These are phyloP conservation scores for Tilletia indica DNA, from an alignment of 1,284 basidiomycete species.

Conservation along the genomic window DNA sequence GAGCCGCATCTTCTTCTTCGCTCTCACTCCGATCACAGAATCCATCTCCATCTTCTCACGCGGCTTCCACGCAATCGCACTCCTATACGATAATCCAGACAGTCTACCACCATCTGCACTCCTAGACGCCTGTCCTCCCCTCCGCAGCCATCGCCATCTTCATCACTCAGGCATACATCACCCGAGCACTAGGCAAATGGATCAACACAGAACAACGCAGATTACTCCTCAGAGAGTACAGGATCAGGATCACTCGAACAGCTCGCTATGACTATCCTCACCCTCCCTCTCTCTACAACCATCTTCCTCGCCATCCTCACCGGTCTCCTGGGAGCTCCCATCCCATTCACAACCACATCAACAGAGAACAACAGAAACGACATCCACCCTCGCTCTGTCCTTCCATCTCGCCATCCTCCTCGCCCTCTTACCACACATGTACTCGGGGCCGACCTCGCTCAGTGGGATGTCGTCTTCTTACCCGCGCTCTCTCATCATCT, in stretches of 20 bases:
- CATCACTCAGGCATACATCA: constrained; percentile 13
- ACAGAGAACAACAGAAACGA: not conserved
- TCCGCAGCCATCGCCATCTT: constrained; percentile 3
- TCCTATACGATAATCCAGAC: not conserved
- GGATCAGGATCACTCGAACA: not conserved
- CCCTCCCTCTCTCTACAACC: not conserved
- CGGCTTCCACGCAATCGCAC: not conserved
- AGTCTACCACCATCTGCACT: not conserved
- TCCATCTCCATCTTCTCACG: not conserved
- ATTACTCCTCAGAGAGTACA: not conserved
- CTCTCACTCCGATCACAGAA: not conserved
- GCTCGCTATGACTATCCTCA: constrained; percentile 3
- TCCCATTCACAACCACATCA: not conserved
- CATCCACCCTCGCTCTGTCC: not conserved
- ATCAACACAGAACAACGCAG: not conserved
- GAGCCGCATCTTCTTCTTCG: not conserved
- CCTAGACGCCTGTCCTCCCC: not conserved
- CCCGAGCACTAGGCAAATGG: constrained; percentile 12
- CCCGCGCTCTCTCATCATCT: not conserved
- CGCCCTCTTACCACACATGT: not conserved
- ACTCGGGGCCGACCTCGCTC: not conserved
- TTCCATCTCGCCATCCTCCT: constrained; percentile 16
- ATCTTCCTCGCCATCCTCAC: not conserved
- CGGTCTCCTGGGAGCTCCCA: not conserved
- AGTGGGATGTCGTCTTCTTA: constrained; percentile 1